Conservation (phyloP, 2,329 filamentous ascomycete genomes). For the Didymella glomerata region DNA sequence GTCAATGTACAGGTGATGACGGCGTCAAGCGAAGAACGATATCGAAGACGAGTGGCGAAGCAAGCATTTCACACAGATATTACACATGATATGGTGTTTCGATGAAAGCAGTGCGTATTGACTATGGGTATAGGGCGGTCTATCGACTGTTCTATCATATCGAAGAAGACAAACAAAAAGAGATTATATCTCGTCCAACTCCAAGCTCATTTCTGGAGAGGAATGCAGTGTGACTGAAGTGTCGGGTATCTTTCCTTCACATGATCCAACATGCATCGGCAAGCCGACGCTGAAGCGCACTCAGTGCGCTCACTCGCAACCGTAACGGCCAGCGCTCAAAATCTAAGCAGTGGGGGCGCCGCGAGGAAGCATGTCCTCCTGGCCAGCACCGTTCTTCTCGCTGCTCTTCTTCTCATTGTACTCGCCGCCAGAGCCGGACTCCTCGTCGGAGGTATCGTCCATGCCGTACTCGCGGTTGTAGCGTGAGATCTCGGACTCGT, state of each 20-base stretch:
- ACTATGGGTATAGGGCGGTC: constrained; percentile 28
- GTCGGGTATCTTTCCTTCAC: constrained; percentile 39
- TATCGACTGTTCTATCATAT: constrained; percentile 23
- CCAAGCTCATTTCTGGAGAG: constrained; percentile 21
- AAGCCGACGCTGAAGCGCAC: constrained; percentile 27
- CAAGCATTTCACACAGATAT: background rate
- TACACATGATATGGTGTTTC: background rate
- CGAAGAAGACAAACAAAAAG: constrained; percentile 13
- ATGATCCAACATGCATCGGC: constrained; percentile 22
- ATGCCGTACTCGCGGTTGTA: constrained; percentile 48
- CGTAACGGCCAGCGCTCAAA: constrained; percentile 28
- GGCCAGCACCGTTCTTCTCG: constrained; percentile 19
- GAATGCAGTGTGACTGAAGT: constrained; percentile 30
- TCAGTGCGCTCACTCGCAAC: constrained; percentile 23
- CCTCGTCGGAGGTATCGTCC: constrained; percentile 41
- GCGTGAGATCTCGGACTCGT: constrained; percentile 46
- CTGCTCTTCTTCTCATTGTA: constrained; percentile 36
- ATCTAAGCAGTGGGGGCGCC: constrained; percentile 16
- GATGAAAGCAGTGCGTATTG: constrained; percentile 18
- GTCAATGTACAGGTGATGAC: background rate
- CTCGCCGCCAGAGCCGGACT: constrained; percentile 39
- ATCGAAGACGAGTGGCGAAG: background rate
- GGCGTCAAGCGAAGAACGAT: background rate
- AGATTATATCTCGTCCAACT: constrained; percentile 8
- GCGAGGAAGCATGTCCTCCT: constrained; percentile 34